phyloP scores from a whole-genome alignment of 2,329 filamentous ascomycete genomes.

The Neonectria sp. region DNA sequence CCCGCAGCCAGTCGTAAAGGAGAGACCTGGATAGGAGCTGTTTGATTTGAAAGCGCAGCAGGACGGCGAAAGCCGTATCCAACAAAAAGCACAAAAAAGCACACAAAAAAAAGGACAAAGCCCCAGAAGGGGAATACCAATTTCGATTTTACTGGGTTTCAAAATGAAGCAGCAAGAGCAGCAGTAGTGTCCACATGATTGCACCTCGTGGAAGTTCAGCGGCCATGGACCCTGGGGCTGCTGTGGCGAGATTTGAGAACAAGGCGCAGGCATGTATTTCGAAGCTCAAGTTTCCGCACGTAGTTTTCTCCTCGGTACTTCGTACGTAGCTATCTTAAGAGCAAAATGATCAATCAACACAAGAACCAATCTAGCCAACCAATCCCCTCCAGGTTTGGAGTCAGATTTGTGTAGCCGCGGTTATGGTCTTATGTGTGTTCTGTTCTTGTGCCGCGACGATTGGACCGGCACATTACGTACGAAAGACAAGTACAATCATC shows the following conservation, averaged over 20 bases:
- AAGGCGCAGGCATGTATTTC: constrained; percentile 36
- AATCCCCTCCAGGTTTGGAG: too few relatives aligned
- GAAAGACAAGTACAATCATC: background rate
- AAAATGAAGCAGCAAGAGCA: constrained; percentile 37
- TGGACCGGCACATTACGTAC: constrained; percentile 4
- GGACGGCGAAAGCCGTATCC: constrained; percentile 15
- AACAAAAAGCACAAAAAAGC: constrained; percentile 20
- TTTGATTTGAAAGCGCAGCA: constrained; percentile 16
- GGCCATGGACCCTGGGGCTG: constrained; percentile 12
- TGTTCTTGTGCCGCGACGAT: background rate
- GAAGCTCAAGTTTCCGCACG: constrained; percentile 22
- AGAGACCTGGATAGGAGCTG: constrained; percentile 9
- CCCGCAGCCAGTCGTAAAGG: constrained; percentile 68
- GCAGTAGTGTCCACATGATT: constrained; percentile 36
- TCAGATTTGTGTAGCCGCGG: background rate
- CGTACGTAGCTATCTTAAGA: constrained; percentile 12
- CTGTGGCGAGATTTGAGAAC: constrained; percentile 26
- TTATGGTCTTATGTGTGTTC: background rate
- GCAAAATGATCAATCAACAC: constrained; percentile 6
- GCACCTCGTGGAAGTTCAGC: constrained; percentile 25
- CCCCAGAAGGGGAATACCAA: constrained; percentile 37
- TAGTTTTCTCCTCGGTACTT: constrained; percentile 6
- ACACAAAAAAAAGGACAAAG: constrained; percentile 24
- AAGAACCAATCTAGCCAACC: background rate
- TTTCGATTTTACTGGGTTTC: constrained; percentile 38